Evolutionary conservation across 345 rosid species (phyloP), one percentile per base, ranked within the genome.

Genomic region (Litchi chinensis): DNA sequence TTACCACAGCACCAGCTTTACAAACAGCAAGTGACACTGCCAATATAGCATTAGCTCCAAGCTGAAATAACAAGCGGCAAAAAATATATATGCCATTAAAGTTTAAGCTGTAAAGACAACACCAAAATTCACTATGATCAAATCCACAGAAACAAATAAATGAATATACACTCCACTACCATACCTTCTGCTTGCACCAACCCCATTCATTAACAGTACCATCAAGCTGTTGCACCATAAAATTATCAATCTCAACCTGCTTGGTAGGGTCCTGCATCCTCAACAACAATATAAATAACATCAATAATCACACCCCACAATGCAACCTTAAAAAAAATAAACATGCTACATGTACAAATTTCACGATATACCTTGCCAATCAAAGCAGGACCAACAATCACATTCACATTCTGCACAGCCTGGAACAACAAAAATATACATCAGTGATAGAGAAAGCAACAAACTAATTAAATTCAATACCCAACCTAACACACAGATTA

Each of bases 141-240:
- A 13, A 19, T 57, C 6, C 39, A 8, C 44, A 64, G 32, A 10
- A 10, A 28, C 2, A 3, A 54, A 22, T 4, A 70, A 24, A 54
- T 8, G 7, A 32, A 73, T 21, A 5, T 5, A 37, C 54, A 26
- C 60, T 7, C 22, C 10, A 5, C 39, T 66, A 22, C 48, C 5
- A 54, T 83, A 90, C 95, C 90, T 90, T 91, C 65, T 91, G 92
- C 71, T 91, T 91, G 86, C 93, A 91, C 93, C 95, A 91, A 50
- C 95, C 95, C 95, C 95, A 91, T 75, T 91, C 95, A 46, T 91
- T 91, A 18, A 82, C 83, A 24, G 95, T 91, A 81, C 93, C 95
- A 79, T 91, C 93, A 57, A 90, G 92, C 77, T 91, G 85, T 48
- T 91, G 93, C 73, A 91, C 95, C 92, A 90, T 88, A 70, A 81